Evolutionary conservation across 352 stramenopile genomes (phyloP).

Genomic region (Lagenidium sp.): DNA sequence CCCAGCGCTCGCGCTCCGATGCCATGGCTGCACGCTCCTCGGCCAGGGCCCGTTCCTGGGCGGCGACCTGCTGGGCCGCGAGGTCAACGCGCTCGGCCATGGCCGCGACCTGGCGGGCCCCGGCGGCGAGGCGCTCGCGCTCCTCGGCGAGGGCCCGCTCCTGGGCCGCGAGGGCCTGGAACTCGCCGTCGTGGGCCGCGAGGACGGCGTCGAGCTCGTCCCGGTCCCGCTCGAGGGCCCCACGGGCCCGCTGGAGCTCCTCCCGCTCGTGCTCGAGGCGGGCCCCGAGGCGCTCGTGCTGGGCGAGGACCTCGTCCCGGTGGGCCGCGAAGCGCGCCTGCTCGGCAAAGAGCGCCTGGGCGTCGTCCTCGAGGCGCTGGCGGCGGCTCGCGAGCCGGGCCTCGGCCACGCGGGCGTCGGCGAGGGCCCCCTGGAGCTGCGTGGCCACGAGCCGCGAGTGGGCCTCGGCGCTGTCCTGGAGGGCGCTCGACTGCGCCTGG

Average conservation of each 20-base stretch:
- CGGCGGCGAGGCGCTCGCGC: slow-evolving; percentile 8
- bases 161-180: slow-evolving; percentile 5
- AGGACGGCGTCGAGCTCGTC: slow-evolving; percentile 13
- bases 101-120: slow-evolving; percentile 10
- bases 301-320: slow-evolving; percentile 20
- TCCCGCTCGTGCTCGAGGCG: slow-evolving; percentile 2
- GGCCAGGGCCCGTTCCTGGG: slow-evolving; percentile 8
- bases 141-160: slow-evolving; percentile 7
- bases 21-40: slow-evolving; percentile 2
- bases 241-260: slow-evolving; percentile 5
- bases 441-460: slow-evolving; percentile 16
- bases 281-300: slow-evolving; percentile 15
- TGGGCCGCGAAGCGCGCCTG: slow-evolving; percentile 17
- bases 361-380: slow-evolving; percentile 12
- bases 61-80: slow-evolving; percentile 5
- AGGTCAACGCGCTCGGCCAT: slow-evolving; percentile 11
- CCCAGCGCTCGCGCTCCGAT: slow-evolving; percentile 4
- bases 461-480: slow-evolving; percentile 33
- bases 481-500: slow-evolving; percentile 41
- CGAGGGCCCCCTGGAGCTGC: slow-evolving; percentile 10
- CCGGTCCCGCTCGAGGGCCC: slow-evolving; percentile 6
- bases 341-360: slow-evolving; percentile 15
- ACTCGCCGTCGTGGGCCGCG: slow-evolving; percentile 14
- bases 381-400: slow-evolving; percentile 22
- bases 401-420: slow-evolving; percentile 25